These are phyloP conservation scores for Sergeia podlipaevii DNA, from an alignment of 208 protist genomes.

Conservation along the genomic window DNA sequence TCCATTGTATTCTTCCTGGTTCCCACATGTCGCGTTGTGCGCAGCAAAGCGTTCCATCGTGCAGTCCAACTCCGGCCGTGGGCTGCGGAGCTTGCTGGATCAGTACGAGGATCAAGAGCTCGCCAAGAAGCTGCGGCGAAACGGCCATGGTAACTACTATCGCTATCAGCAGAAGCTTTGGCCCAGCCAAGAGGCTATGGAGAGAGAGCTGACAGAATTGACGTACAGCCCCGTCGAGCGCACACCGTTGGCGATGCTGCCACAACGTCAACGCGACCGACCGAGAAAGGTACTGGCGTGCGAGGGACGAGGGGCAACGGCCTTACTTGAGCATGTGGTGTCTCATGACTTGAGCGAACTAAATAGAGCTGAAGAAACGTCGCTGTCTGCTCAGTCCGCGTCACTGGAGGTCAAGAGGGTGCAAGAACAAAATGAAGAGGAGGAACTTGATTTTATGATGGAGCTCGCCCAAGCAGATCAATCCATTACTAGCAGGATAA, in stretches of 20 bases:
- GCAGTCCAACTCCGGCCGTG: slow-evolving; percentile 39
- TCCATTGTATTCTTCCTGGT: neutral
- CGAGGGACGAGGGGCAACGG: slow-evolving; percentile 39
- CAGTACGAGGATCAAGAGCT: slow-evolving; percentile 53
- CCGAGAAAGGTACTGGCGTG: slow-evolving; percentile 28
- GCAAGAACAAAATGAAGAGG: slow-evolving; percentile 1
- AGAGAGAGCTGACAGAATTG: slow-evolving; percentile 47
- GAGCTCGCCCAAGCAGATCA: slow-evolving; percentile 15
- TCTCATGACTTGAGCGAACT: neutral
- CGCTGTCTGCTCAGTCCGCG: no score
- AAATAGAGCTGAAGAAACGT: slow-evolving; percentile 5
- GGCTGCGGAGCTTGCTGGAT: slow-evolving; percentile 56
- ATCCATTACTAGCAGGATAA: slow-evolving; percentile 45
- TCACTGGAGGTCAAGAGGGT: no score
- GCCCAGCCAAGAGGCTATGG: slow-evolving; percentile 59
- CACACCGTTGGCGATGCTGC: slow-evolving; percentile 48
- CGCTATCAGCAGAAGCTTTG: slow-evolving; percentile 78
- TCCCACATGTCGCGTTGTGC: neutral
- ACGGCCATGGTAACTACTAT: slow-evolving; percentile 78
- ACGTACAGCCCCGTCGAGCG: slow-evolving; percentile 69
- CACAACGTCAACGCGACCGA: slow-evolving; percentile 14
- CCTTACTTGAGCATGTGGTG: slow-evolving; percentile 35
- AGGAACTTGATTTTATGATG: slow-evolving; percentile 12
- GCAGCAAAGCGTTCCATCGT: slow-evolving; percentile 26
- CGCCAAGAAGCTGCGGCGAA: slow-evolving; percentile 29